Evolutionary conservation across 176 grass and related monocot genomes (phyloP), one percentile per base, ranked within the genome.

Genomic region (Oryza glaberrima): DNA sequence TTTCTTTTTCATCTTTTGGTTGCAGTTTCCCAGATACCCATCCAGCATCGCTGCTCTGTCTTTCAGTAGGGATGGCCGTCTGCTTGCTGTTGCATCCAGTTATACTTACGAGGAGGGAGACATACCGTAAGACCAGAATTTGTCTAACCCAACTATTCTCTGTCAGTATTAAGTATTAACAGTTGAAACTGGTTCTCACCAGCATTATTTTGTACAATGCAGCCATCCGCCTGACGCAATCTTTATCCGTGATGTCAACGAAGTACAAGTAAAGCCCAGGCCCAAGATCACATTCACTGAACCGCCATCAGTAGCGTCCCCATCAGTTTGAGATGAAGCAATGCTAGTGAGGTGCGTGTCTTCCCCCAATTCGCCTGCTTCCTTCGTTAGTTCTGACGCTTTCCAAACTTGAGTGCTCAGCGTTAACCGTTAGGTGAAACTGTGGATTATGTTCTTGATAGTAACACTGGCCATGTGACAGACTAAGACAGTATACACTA

Each of bases 191-290:
- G 40, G 4, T 22, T 36, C 65, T 84, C 26, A 68, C 9, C 51
- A 40, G 38, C 16, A 4, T 26, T 4, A 11, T 40, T 67, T 45
- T 83, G 61, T 41, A 48, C 71, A 74, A 84, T 75, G 26, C 84
- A 95, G 93, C 19, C 88, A 88, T 67, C 88, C 86, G 47, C 60
- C 90, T 69, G 85, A 79, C 78, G 79, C 76, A 5, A 88, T 95
- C 74, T 95, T 90, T 49, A 84, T 90, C 58, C 63, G 82, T 26
- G 79, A 75, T 22, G 85, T 95, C 38, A 81, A 88, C 72, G 85
- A 92, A 78, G 67, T 90, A 2, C 83, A 95, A 85, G 90, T 92
- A 72, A 92, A 92, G 81, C 93, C 93, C 17, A 95, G 90, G 85
- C 79, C 67, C 0, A 83, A 72, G 67, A 56, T 49, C 47, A 74